A percentile compares a stretch with the other conserved stretches of the same genome.
phyloP scores from a whole-genome alignment of 352 stramenopile species.

The Halophytophthora polymorphica region DNA sequence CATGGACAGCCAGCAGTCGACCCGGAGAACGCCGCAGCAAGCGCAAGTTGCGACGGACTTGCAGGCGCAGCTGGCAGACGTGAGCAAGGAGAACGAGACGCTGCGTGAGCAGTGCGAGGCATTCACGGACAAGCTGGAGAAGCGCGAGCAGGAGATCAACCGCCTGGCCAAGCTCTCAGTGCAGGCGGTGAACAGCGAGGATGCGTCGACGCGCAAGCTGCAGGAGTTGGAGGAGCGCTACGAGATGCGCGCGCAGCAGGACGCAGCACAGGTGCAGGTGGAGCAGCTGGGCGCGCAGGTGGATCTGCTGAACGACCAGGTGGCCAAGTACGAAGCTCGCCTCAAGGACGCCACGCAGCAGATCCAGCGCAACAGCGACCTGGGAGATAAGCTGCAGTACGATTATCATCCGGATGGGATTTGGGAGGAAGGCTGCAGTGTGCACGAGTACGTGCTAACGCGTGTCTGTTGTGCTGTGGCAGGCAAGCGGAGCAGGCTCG shows the following conservation, averaged over 20 bases:
- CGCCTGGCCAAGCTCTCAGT: conserved; percentile 53
- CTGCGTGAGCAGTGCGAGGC: conserved; percentile 32
- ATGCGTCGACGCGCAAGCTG: conserved; percentile 22
- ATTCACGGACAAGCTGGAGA: conserved; percentile 50
- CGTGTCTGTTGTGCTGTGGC: background rate
- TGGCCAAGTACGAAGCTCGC: conserved; percentile 76
- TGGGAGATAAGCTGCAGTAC: conserved; percentile 59
- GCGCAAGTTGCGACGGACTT: conserved; percentile 37
- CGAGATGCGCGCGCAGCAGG: conserved; percentile 28
- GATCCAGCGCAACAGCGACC: conserved; percentile 29
- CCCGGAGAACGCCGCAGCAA: conserved; percentile 14
- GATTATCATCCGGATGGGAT: conserved; percentile 10
- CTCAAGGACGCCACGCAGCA: conserved; percentile 61
- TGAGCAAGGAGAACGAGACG: conserved; percentile 48
- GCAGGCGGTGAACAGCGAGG: conserved; percentile 22
- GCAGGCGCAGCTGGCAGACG: conserved; percentile 39
- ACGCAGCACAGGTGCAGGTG: conserved; percentile 56
- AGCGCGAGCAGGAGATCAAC: conserved; percentile 70
- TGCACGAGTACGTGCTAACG: too few relatives aligned
- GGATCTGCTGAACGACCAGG: conserved; percentile 75
- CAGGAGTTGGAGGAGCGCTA: conserved; percentile 34
- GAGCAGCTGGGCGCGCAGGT: conserved; percentile 70
- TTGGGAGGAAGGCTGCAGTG: too few relatives aligned
- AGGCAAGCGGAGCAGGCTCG: conserved; percentile 47
- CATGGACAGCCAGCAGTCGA: conserved; percentile 20